A percentile compares a stretch with the other conserved stretches of the same genome.
These are phyloP conservation scores for Thermomyces lanuginosus DNA, from an alignment of 2,329 filamentous ascomycete genomes.

Conservation along the genomic window DNA sequence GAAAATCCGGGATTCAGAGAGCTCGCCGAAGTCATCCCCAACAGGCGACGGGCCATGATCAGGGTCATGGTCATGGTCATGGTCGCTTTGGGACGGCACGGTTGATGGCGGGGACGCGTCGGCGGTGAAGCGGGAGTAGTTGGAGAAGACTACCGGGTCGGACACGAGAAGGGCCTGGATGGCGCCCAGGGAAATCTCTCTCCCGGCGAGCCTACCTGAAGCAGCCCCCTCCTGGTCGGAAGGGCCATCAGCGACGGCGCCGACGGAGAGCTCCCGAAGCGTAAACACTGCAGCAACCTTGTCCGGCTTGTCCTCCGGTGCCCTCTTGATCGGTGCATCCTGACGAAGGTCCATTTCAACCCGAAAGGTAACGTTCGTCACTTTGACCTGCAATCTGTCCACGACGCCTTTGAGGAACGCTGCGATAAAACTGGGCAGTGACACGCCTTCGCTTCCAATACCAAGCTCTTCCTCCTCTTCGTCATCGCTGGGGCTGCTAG, in stretches of 20 bases:
- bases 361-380: conserved; percentile 36
- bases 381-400: conserved; percentile 39
- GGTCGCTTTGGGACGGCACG: conserved; percentile 18
- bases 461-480: conserved; percentile 31
- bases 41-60: neutral
- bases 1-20: conserved; percentile 32
- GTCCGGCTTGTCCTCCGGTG: conserved; percentile 21
- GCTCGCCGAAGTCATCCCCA: conserved; percentile 13
- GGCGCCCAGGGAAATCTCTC: conserved; percentile 29
- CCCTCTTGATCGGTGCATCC: conserved; percentile 20
- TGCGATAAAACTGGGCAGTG: conserved; percentile 42
- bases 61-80: conserved; percentile 10
- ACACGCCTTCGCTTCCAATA: conserved; percentile 37
- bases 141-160: conserved; percentile 33
- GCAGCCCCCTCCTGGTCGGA: neutral
- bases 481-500: conserved; percentile 31
- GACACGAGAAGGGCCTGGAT: conserved; percentile 33
- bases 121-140: conserved; percentile 23
- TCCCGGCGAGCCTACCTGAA: conserved; percentile 8
- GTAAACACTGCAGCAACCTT: conserved; percentile 20
- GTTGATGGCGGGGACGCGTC: conserved; percentile 19
- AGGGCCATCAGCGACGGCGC: conserved; percentile 12
- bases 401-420: conserved; percentile 43
- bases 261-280: conserved; percentile 19
- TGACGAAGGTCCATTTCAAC: conserved; percentile 33